Evolutionary conservation across 306 rosid species (phyloP), one percentile per base, ranked within the genome.

Genomic region (Astragalus glycyphyllos): DNA sequence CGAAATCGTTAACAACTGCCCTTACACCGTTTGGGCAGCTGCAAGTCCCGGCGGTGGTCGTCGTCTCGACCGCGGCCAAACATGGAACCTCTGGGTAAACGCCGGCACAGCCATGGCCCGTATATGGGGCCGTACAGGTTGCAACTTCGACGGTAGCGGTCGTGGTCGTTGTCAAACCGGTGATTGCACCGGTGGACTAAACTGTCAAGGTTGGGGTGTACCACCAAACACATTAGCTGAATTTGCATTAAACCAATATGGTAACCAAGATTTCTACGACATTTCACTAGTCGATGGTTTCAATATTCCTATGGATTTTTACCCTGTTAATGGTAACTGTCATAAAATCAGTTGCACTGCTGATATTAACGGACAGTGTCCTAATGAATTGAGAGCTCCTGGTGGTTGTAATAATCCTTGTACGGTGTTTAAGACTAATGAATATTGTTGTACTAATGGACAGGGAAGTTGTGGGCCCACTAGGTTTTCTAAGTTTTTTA

Each of bases 41-140:
- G 86, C 88, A 7, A 68, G 73, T 10, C 80, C 84, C 0, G 90
- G 86, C 0, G 89, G 94, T 0, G 90, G 94, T 3, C 55, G 12
- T 6, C 83, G 63, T 8, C 81, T 88, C 0, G 61, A 81, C 20
- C 54, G 11, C 0, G 82, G 83, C 4, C 81, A 84, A 8, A 68
- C 57, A 0, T 86, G 94, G 91, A 58, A 12, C 2, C 37, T 90
- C 0, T 65, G 71, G 59, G 81, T 77, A 7, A 37, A 16, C 0
- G 16, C 87, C 0, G 92, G 89, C 51, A 62, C 86, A 0, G 11
- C 41, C 5, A 38, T 40, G 61, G 89, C 77, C 0, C 86, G 92
- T 5, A 84, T 90, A 1, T 90, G 95, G 95, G 87, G 86, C 1
- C 90, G 95, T 11, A 90, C 97, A 2, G 77, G 80, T 0, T 87